phyloP scores from a whole-genome alignment of 768 basidiomycete species.

The Mycena kentingensis region DNA sequence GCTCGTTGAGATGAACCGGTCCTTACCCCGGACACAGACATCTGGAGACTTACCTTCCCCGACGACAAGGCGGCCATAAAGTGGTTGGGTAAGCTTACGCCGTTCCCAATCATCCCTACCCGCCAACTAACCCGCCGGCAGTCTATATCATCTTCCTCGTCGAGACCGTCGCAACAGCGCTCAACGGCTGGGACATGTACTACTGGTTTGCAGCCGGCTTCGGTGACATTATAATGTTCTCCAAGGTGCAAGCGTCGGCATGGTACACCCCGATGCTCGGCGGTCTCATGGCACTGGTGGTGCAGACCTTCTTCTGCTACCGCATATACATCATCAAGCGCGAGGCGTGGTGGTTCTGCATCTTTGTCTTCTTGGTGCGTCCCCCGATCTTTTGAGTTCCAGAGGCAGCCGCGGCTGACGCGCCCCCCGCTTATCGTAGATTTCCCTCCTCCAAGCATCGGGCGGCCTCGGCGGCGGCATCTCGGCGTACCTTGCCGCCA shows the following conservation, averaged over 20 bases:
- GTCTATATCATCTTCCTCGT: conserved; percentile 11
- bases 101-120: neutral
- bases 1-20: too few relatives aligned
- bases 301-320: conserved; percentile 11
- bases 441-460: neutral
- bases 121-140: neutral
- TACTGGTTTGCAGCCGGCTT: conserved; percentile 6
- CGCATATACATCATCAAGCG: conserved; percentile 7
- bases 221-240: conserved; percentile 3
- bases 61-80: neutral
- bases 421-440: neutral
- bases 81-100: neutral
- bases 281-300: conserved; percentile 8
- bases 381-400: too few relatives aligned
- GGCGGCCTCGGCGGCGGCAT: conserved; percentile 11
- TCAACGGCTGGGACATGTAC: conserved; percentile 7
- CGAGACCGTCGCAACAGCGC: neutral
- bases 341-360: conserved; percentile 1
- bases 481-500: neutral
- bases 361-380: conserved; percentile 6
- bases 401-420: too few relatives aligned
- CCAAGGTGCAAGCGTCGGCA: neutral
- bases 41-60: conserved; percentile 6
- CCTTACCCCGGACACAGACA: neutral
- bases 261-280: conserved; percentile 10